phyloP scores from a whole-genome alignment of 345 rosid genomes.

The Citrus medica region DNA sequence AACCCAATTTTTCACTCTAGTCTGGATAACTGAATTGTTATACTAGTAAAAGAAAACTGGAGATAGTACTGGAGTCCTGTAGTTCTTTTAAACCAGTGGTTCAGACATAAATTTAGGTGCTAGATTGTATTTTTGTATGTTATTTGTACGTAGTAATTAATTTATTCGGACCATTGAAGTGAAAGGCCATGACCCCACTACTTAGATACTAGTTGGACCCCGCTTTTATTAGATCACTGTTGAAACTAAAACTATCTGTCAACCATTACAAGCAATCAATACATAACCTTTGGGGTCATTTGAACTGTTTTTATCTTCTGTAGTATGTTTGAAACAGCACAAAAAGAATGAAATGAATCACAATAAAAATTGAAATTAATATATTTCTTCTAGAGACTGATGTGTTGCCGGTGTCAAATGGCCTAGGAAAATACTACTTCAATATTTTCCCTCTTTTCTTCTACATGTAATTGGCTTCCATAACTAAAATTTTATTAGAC shows the following conservation, averaged over 20 bases:
- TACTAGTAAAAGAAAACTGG: no score
- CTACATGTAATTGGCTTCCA: not conserved
- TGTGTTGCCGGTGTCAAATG: not conserved
- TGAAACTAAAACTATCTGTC: not conserved
- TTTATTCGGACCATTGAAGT: no score
- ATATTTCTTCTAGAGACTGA: not conserved
- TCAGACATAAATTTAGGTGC: not conserved
- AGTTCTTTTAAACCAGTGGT: not conserved
- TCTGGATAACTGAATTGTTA: no score
- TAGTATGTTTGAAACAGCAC: not conserved
- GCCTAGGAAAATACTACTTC: not conserved
- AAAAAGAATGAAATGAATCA: not conserved
- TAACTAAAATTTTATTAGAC: not conserved
- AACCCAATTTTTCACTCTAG: not conserved
- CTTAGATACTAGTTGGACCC: not conserved
- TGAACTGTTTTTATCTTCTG: not conserved
- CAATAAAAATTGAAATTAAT: not conserved
- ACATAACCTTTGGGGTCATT: not conserved
- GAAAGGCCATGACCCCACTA: not conserved
- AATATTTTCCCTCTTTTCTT: not conserved
- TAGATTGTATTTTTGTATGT: no score
- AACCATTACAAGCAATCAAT: not conserved
- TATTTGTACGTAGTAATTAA: no score
- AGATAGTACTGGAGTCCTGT: not conserved
- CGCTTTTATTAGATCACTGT: not conserved